phyloP scores from a whole-genome alignment of 495 filamentous ascomycete genomes.

The Aspergillus baeticus region DNA sequence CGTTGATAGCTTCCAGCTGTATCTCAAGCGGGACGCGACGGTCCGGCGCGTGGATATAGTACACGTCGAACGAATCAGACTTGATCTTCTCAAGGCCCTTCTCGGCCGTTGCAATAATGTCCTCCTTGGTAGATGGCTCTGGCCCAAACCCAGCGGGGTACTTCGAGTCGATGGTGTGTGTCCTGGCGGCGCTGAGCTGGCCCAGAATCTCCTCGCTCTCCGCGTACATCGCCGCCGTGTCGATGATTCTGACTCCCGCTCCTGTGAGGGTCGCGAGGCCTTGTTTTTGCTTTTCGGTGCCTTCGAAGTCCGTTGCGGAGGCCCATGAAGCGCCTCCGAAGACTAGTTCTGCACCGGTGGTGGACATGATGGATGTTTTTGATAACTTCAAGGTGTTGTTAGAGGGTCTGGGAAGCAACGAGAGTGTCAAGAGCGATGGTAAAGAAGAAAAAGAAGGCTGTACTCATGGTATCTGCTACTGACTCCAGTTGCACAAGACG shows the following conservation, averaged over 20 bases:
- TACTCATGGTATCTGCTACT: too few relatives aligned
- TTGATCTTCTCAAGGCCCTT: background rate
- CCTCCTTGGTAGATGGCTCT: background rate
- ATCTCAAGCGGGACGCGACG: slow-evolving; percentile 31
- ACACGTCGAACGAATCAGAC: slow-evolving; percentile 24
- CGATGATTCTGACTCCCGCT: background rate
- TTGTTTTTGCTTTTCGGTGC: too few relatives aligned
- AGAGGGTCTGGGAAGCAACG: too few relatives aligned
- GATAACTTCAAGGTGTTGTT: too few relatives aligned
- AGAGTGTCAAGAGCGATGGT: too few relatives aligned
- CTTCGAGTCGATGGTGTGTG: background rate
- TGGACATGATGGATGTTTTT: too few relatives aligned
- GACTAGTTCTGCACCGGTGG: too few relatives aligned
- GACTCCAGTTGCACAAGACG: too few relatives aligned
- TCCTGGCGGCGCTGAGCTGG: background rate
- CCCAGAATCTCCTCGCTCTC: background rate
- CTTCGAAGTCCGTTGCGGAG: too few relatives aligned
- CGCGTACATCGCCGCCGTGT: background rate
- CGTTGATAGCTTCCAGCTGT: slow-evolving; percentile 29
- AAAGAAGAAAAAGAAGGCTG: too few relatives aligned
- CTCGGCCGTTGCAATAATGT: background rate
- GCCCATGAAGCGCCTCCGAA: too few relatives aligned
- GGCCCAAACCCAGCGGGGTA: background rate
- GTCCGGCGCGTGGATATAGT: slow-evolving; percentile 36
- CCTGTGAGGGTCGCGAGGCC: background rate